A percentile compares a stretch with the other conserved stretches of the same genome.
phyloP scores from a whole-genome alignment of 2,329 filamentous ascomycete species.

The Thielaviopsis musarum region DNA sequence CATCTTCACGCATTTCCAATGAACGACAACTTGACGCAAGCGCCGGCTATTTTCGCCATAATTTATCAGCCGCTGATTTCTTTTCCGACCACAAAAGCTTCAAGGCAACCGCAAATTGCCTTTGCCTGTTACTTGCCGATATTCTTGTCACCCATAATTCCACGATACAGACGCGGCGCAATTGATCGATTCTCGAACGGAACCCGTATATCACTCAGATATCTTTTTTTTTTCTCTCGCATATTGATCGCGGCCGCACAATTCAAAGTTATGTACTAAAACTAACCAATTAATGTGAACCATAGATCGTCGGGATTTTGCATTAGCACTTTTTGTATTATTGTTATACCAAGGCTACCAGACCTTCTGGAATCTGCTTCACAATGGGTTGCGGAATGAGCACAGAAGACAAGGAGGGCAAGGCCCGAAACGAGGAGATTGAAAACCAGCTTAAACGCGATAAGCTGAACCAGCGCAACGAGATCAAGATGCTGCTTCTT shows the following conservation, averaged over 20 bases:
- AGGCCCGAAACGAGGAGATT: slow-evolving; percentile 99
- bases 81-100: background rate
- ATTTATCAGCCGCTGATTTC: background rate
- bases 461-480: slow-evolving; percentile 96
- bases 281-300: background rate
- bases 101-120: background rate
- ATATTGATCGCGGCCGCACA: too few species aligned
- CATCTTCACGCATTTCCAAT: background rate
- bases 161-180: background rate
- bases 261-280: background rate
- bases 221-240: too few species aligned
- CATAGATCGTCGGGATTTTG: background rate
- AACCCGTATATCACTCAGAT: background rate
- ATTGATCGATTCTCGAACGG: background rate
- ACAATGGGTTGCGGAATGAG: slow-evolving; percentile 99
- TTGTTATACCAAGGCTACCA: slow-evolving; percentile 10
- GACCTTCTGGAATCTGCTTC: slow-evolving; percentile 17
- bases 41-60: background rate
- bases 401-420: slow-evolving; percentile 99
- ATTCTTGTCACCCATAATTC: background rate
- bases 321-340: slow-evolving; percentile 2
- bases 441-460: slow-evolving; percentile 98
- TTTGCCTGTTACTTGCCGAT: background rate
- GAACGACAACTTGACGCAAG: background rate
- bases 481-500: slow-evolving; percentile 99